These are phyloP conservation scores for Coffea canephora DNA, from an alignment of 257 asterid species.

Conservation along the genomic window DNA sequence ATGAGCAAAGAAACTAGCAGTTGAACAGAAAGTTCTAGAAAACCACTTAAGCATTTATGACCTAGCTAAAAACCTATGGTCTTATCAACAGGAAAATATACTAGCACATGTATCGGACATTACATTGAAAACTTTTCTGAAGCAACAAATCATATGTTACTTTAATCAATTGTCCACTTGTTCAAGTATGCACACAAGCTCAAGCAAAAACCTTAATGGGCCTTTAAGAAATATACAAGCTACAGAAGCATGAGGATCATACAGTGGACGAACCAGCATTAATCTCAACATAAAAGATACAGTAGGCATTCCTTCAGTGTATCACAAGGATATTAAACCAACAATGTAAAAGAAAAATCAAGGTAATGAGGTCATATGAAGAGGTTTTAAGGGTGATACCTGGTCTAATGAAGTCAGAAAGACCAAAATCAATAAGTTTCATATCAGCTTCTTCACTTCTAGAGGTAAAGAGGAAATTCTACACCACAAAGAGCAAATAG, in stretches of 20 bases:
- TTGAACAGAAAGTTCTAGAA: not conserved
- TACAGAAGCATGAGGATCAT: not conserved
- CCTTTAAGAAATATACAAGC: not conserved
- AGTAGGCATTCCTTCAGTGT: not conserved
- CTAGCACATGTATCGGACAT: not conserved
- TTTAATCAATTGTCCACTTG: not conserved
- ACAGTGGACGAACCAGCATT: not conserved
- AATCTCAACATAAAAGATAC: not conserved
- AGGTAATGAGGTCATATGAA: not conserved
- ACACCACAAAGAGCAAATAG: constrained; percentile 26
- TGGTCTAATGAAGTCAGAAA: constrained; percentile 89
- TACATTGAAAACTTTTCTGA: not conserved
- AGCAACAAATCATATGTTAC: not conserved
- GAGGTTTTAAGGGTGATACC: constrained; percentile 37
- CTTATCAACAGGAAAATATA: not conserved
- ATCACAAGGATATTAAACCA: not conserved
- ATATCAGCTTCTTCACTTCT: constrained; percentile 86
- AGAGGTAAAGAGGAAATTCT: constrained; percentile 87
- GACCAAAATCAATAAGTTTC: constrained; percentile 98
- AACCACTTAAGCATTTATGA: not conserved
- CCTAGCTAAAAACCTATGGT: not conserved
- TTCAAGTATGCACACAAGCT: not conserved
- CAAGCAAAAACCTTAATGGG: not conserved
- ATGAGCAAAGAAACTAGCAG: not conserved
- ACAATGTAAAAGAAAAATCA: too few species aligned